A percentile compares a stretch with the other conserved stretches of the same genome.
phyloP scores from a whole-genome alignment of 441 rosid species.

The Metrosideros polymorpha region DNA sequence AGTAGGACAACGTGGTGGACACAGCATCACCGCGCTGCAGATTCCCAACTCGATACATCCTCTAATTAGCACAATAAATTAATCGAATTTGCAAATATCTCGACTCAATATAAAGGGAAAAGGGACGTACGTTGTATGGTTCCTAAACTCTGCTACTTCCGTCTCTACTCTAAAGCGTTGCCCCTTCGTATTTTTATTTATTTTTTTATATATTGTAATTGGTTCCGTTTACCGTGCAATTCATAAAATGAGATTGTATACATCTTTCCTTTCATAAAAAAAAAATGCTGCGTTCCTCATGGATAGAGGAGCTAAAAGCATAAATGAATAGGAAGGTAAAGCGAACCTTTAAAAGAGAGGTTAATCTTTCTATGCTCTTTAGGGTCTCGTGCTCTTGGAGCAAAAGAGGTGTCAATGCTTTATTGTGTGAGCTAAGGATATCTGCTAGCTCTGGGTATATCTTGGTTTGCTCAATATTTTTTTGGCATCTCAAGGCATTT shows the following conservation, averaged over 20 bases:
- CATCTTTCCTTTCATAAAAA: background rate
- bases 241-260: background rate
- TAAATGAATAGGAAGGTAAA: background rate
- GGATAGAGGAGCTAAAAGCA: background rate
- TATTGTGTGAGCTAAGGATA: background rate
- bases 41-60: background rate
- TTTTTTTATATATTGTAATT: background rate
- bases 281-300: background rate
- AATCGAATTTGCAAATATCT: background rate
- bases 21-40: background rate
- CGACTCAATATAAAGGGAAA: background rate
- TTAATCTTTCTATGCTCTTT: background rate
- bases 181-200: too few species aligned
- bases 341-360: background rate
- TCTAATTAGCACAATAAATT: background rate
- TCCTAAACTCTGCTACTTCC: background rate
- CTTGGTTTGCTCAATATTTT: background rate
- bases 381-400: background rate
- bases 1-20: background rate
- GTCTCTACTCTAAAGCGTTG: background rate
- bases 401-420: background rate
- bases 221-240: background rate
- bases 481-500: background rate
- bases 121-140: background rate
- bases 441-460: background rate